Base-by-base conservation (phyloP, 768 basidiomycete species). In the Xerocomus brunneocitrinus region DNA sequence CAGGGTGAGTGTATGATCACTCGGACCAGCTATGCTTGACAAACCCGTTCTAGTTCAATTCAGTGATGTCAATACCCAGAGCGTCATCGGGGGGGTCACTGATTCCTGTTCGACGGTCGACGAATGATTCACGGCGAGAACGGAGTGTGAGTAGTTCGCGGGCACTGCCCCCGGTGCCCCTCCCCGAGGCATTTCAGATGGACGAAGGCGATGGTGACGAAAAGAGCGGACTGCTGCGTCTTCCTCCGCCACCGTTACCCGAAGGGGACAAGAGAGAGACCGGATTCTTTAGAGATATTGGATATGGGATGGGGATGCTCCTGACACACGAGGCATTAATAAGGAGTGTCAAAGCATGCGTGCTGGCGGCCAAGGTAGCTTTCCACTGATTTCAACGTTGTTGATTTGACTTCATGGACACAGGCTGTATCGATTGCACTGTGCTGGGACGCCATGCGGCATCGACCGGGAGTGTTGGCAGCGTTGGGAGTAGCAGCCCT, bases 1-100 rank as follows among this genome's bases (percentile, higher is more conserved):
- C 47, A 81, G 78, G 74, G 90, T 91, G 58, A n/a, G 82, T 76
- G n/a, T 48, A 25, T 8, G 28, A 34, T 32, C 24, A 28, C 19
- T 49, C 12, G 22, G 10, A 8, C 4, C 13, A 24, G 32, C 8
- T 3, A 42, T 28, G 13, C 24, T 43, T 28, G 42, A 43, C 31
- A 19, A 19, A 10, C 41, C 24, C 10, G 40, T 24, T 41, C 13
- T 28, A 43, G 42, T 43, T 74, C 24, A 58, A 67, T 50, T 67
- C 70, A 14, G 58, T 54, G 35, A 34, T 36, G 3, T 59, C 56
- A 4, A 49, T 8, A 0, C 35, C 53, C 1, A 38, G 58, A 12
- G 22, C 48, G 32, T 57, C 67, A 4, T 51, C 42, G 4, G 56
- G 57, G 32, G 56, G 59, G 32, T 62, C 63, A 3, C 47, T 69